A percentile compares a stretch with the other conserved stretches of the same genome.
phyloP scores from a whole-genome alignment of 108 stramenopile species.

The Nitzschia sp. region DNA sequence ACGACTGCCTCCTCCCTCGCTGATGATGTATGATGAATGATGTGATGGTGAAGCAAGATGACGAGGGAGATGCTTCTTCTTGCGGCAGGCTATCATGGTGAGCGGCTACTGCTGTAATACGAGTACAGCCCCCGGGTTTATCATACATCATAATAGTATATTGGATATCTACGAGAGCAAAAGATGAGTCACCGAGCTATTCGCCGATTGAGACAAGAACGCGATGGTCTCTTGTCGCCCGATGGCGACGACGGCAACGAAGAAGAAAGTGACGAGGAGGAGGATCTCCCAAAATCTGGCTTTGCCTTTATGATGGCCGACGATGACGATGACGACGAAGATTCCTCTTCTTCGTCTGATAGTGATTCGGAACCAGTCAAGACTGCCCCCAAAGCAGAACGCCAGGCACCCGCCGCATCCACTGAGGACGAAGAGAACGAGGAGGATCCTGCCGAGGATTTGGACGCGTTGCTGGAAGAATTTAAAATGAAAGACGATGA shows the following conservation, averaged over 20 bases:
- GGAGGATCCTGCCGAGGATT: constrained; percentile 34
- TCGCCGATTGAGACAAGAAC: constrained; percentile 61
- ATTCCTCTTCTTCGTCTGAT: constrained; percentile 20
- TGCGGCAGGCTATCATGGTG: no score
- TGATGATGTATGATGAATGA: no score
- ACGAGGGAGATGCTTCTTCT: no score
- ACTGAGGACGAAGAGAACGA: constrained; percentile 15
- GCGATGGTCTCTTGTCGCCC: constrained; percentile 15
- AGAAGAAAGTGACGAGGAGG: constrained; percentile 13
- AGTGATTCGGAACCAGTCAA: not conserved
- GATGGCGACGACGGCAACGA: constrained; percentile 15
- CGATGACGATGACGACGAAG: constrained; percentile 45
- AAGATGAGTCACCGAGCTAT: constrained; percentile 80
- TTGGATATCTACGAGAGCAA: no score
- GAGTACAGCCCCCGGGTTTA: no score
- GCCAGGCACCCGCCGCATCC: not conserved
- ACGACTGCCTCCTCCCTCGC: no score
- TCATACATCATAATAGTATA: no score
- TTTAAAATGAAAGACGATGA: constrained; percentile 46
- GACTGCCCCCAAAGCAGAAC: not conserved
- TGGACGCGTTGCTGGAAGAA: constrained; percentile 56
- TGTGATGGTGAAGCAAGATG: no score
- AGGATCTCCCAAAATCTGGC: not conserved
- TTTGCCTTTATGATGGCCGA: constrained; percentile 29
- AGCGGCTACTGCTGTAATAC: no score